A percentile compares a stretch with the other conserved stretches of the same genome.
These are phyloP conservation scores for Bryum argenteum DNA, from an alignment of 225 moss, liverwort and hornwort genomes.

Conservation along the genomic window DNA sequence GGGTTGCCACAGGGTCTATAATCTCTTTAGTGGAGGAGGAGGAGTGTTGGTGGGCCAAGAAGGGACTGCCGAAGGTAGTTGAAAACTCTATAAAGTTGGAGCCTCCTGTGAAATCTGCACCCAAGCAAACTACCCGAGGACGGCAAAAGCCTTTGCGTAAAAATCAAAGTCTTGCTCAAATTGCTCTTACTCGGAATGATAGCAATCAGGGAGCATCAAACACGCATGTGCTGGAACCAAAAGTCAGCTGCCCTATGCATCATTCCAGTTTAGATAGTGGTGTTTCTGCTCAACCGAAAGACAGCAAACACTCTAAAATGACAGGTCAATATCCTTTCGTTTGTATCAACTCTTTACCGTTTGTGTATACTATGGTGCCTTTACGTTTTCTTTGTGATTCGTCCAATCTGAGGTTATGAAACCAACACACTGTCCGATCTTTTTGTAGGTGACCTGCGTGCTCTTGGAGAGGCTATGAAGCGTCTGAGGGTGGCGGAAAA, in stretches of 20 bases:
- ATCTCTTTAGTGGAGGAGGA: slow-evolving; percentile 65
- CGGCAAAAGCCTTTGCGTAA: slow-evolving; percentile 88
- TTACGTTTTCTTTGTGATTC: neutral
- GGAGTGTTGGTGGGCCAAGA: slow-evolving; percentile 88
- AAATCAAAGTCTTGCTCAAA: slow-evolving; percentile 88
- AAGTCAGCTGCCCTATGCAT: slow-evolving; percentile 80
- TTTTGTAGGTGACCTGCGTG: slow-evolving; percentile 55
- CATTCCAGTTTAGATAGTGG: slow-evolving; percentile 57
- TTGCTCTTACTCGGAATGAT: slow-evolving; percentile 81
- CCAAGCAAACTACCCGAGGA: slow-evolving; percentile 86
- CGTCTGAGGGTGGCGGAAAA: slow-evolving; percentile 73
- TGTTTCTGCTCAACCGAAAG: slow-evolving; percentile 55
- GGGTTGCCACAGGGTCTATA: slow-evolving; percentile 53
- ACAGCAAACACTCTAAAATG: slow-evolving; percentile 44
- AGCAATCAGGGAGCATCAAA: slow-evolving; percentile 77
- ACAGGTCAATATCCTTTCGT: slow-evolving; percentile 37
- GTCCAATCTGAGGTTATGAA: slow-evolving; percentile 20
- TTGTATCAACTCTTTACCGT: slow-evolving; percentile 4
- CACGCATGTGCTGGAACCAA: slow-evolving; percentile 65
- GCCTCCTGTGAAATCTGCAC: slow-evolving; percentile 67
- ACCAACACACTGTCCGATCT: slow-evolving; percentile 21
- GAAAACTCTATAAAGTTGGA: slow-evolving; percentile 75
- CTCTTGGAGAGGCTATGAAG: slow-evolving; percentile 71
- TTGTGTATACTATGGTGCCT: slow-evolving; percentile 11
- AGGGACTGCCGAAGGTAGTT: slow-evolving; percentile 72